Percentiles rank a stretch among this genome's conserved stretches.
phyloP scores from a whole-genome alignment of 2,329 filamentous ascomycete genomes.

The Zymoseptoria pseudotritici region DNA sequence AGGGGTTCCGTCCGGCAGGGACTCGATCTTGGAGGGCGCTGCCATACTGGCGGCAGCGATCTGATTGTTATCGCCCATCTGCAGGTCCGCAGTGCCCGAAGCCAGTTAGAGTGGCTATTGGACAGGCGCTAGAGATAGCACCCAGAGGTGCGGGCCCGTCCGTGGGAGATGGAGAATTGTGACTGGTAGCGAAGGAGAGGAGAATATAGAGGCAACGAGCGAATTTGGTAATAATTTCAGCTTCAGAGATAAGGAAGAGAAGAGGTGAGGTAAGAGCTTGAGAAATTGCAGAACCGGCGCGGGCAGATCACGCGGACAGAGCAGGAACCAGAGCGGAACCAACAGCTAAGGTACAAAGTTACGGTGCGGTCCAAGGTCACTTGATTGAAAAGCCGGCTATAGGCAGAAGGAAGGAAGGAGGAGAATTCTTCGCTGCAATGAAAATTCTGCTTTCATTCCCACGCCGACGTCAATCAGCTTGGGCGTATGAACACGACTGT shows the following conservation, averaged over 20 bases:
- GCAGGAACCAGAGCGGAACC: neutral
- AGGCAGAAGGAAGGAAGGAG: neutral
- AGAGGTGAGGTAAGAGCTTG: conserved; percentile 25
- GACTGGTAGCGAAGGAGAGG: neutral
- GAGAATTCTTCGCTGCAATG: neutral
- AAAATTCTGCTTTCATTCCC: neutral
- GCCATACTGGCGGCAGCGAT: conserved; percentile 34
- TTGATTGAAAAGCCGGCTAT: neutral
- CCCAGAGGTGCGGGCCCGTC: conserved; percentile 17
- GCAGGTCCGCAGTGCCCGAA: conserved; percentile 37
- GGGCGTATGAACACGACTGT: neutral
- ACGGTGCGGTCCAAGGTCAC: neutral
- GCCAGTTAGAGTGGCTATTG: conserved; percentile 21
- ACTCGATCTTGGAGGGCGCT: conserved; percentile 40
- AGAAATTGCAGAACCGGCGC: conserved; percentile 18
- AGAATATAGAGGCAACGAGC: conserved; percentile 8
- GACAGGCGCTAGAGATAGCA: conserved; percentile 27
- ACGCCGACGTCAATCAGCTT: neutral
- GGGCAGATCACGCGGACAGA: conserved; percentile 3
- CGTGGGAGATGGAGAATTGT: conserved; percentile 4
- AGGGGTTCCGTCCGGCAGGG: conserved; percentile 38
- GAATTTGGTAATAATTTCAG: conserved; percentile 22
- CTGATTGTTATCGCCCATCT: conserved; percentile 42
- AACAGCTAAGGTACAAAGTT: neutral
- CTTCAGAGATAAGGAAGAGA: conserved; percentile 8